Conservation (phyloP, 805 yeast genomes). For the Saturnispora sekii region DNA sequence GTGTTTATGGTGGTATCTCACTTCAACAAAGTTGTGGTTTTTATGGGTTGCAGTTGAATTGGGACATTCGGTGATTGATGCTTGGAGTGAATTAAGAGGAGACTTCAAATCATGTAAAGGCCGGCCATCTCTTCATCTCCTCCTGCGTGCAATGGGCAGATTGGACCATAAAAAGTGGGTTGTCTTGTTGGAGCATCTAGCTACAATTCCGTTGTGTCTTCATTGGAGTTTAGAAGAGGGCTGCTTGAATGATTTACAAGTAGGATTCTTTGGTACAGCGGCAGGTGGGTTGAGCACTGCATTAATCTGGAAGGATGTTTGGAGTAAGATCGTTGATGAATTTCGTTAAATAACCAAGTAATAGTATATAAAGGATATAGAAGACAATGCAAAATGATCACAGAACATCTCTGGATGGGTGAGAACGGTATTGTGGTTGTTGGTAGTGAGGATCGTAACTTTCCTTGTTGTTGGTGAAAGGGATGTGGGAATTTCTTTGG, state of each 20-base stretch:
- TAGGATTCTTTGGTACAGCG: conserved; percentile 29
- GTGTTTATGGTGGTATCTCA: conserved; percentile 22
- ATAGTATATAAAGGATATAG: not conserved
- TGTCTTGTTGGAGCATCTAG: conserved; percentile 22
- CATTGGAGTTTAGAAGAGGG: conserved; percentile 31
- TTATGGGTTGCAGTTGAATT: conserved; percentile 27
- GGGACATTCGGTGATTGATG: conserved; percentile 12
- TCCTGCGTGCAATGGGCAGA: conserved; percentile 1
- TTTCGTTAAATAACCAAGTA: not conserved
- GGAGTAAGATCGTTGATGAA: conserved; percentile 8
- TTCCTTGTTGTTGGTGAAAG: not conserved
- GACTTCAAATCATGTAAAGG: not conserved
- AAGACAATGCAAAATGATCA: not conserved
- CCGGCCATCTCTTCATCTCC: not conserved
- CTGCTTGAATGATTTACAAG: conserved; percentile 23
- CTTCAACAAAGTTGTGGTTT: conserved; percentile 29
- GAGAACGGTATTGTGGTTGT: not conserved
- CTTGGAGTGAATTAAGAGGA: not conserved
- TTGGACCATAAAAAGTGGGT: conserved; percentile 10
- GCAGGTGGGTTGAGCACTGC: conserved; percentile 17
- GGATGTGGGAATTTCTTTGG: not conserved
- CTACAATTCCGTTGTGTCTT: conserved; percentile 29
- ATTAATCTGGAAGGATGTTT: conserved; percentile 17
- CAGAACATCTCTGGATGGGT: conserved; percentile 3
- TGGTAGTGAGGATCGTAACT: not conserved